phyloP scores from a whole-genome alignment of 1,139 yeast genomes.

The Hyphopichia buzzinii region DNA sequence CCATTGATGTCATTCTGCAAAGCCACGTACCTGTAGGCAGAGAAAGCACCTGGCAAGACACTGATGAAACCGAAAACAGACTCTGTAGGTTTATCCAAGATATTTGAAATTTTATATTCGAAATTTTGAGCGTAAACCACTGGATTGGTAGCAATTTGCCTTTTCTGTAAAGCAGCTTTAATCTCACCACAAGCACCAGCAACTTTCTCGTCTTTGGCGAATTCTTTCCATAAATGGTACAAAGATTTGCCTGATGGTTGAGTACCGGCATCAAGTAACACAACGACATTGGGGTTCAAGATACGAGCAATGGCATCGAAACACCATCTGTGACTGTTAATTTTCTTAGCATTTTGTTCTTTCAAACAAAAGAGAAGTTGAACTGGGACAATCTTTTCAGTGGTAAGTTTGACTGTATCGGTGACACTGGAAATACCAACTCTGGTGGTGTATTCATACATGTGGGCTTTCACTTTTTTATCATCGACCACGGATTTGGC shows the following conservation, averaged over 20 bases:
- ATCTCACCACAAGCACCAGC: conserved; percentile 55
- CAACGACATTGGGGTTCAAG: conserved; percentile 42
- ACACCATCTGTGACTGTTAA: conserved; percentile 52
- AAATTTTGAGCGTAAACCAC: conserved; percentile 48
- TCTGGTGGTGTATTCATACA: conserved; percentile 48
- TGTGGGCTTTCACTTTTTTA: conserved; percentile 45
- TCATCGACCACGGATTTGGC: conserved; percentile 49
- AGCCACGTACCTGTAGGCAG: conserved; percentile 43
- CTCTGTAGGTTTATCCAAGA: conserved; percentile 47
- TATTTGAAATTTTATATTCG: conserved; percentile 46
- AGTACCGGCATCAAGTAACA: conserved; percentile 48
- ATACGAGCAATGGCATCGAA: conserved; percentile 49
- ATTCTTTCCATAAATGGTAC: conserved; percentile 50
- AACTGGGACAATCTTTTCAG: conserved; percentile 49
- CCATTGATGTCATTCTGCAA: conserved; percentile 44
- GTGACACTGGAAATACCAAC: conserved; percentile 48
- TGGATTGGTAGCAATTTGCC: conserved; percentile 45
- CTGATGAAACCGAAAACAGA: conserved; percentile 47
- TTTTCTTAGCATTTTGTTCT: conserved; percentile 47
- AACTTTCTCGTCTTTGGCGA: conserved; percentile 45
- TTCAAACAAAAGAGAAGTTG: conserved; percentile 47
- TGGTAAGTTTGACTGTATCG: conserved; percentile 46
- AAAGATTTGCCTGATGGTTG: conserved; percentile 47
- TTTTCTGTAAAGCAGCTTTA: conserved; percentile 39
- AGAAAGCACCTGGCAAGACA: conserved; percentile 48